phyloP scores from a whole-genome alignment of 176 grass and related monocot genomes.

The Thinopyrum elongatum region DNA sequence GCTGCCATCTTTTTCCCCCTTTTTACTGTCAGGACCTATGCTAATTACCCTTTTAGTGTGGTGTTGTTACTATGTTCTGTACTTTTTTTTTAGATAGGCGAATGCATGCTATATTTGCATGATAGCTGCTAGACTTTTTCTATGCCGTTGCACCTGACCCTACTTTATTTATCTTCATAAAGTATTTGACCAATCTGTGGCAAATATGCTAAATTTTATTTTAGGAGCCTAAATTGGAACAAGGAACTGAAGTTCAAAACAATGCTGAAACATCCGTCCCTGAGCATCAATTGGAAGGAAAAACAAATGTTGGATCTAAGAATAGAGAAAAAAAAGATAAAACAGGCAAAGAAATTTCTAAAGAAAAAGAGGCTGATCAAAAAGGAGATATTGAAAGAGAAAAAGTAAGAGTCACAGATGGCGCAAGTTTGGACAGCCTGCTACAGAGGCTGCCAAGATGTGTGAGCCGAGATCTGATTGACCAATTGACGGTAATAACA shows the following conservation, averaged over 20 bases:
- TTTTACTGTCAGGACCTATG: background rate
- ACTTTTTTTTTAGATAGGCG: background rate
- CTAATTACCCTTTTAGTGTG: background rate
- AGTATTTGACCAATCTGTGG: background rate
- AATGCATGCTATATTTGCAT: background rate
- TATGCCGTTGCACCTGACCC: too few relatives aligned
- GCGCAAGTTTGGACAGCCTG: conserved; percentile 55
- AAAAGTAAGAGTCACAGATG: conserved; percentile 45
- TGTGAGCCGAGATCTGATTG: conserved; percentile 73
- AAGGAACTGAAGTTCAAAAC: conserved; percentile 38
- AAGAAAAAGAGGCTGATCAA: conserved; percentile 45
- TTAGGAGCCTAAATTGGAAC: conserved; percentile 42
- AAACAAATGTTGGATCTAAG: conserved; percentile 41
- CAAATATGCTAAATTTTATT: conserved; percentile 18
- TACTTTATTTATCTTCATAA: background rate
- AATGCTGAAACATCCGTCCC: conserved; percentile 31
- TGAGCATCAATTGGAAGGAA: conserved; percentile 37
- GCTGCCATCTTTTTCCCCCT: background rate
- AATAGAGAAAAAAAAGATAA: conserved; percentile 53
- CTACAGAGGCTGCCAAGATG: conserved; percentile 63
- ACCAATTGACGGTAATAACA: conserved; percentile 56
- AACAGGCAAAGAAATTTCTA: conserved; percentile 44
- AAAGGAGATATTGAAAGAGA: conserved; percentile 45
- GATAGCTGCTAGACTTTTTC: background rate
- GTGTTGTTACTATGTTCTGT: background rate